These are phyloP conservation scores for Scheffersomyces lignosus DNA, from an alignment of 805 yeast species.

Conservation along the genomic window DNA sequence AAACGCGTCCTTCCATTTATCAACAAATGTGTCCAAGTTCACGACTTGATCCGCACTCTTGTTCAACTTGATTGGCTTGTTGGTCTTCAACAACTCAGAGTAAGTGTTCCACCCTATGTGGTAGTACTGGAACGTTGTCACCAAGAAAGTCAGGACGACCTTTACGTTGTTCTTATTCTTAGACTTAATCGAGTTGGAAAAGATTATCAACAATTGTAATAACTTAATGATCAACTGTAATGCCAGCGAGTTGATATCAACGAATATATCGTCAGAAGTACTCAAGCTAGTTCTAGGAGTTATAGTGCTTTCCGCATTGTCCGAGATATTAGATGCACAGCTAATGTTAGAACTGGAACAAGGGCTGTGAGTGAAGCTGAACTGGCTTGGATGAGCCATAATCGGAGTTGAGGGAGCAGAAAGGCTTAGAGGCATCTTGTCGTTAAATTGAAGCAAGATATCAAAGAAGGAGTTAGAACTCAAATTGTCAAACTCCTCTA, in stretches of 20 bases:
- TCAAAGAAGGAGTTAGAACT: constrained; percentile 32
- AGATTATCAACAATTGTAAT: constrained; percentile 33
- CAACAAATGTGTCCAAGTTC: constrained; percentile 37
- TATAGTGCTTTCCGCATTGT: constrained; percentile 1
- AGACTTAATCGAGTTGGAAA: constrained; percentile 33
- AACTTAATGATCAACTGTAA: constrained; percentile 31
- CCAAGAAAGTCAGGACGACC: constrained; percentile 31
- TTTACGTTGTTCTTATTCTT: constrained; percentile 28
- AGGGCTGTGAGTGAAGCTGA: constrained; percentile 1
- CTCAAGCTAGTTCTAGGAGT: constrained; percentile 7
- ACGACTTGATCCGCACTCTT: constrained; percentile 30
- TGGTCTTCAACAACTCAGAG: constrained; percentile 31
- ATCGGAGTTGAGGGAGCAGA: constrained; percentile 47
- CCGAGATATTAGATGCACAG: background rate
- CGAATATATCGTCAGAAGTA: constrained; percentile 1
- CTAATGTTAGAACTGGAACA: constrained; percentile 4
- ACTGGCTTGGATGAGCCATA: constrained; percentile 3
- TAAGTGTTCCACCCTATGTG: constrained; percentile 43
- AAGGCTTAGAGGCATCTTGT: constrained; percentile 41
- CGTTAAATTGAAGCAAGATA: constrained; percentile 38
- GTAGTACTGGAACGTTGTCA: constrained; percentile 36
- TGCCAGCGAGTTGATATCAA: constrained; percentile 24
- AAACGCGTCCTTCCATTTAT: constrained; percentile 36
- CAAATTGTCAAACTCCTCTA: constrained; percentile 35
- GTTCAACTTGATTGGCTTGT: constrained; percentile 39